phyloP scores from a whole-genome alignment of 2,329 filamentous ascomycete genomes.

The Ophiocordyceps polyrhachis-furcata region DNA sequence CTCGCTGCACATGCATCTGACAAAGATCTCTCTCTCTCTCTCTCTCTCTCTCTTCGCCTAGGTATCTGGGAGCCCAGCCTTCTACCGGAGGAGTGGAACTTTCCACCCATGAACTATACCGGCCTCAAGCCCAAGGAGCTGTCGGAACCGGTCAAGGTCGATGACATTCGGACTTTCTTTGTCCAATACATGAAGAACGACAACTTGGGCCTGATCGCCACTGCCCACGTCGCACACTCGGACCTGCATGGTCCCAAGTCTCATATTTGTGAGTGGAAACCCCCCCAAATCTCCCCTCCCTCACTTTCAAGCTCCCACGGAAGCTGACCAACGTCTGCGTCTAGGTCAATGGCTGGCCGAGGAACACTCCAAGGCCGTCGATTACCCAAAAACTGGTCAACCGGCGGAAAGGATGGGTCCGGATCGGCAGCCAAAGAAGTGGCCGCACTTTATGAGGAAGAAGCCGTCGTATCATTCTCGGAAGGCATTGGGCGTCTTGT shows the following conservation, averaged over 20 bases:
- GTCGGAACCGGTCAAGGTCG: constrained; percentile 43
- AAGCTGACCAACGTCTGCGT: neutral
- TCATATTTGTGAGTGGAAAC: constrained; percentile 41
- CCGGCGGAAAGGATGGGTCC: constrained; percentile 46
- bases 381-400: constrained; percentile 81
- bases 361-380: constrained; percentile 67
- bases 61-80: constrained; percentile 75
- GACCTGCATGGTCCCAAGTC: constrained; percentile 53
- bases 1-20: too few species aligned
- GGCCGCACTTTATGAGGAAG: constrained; percentile 83
- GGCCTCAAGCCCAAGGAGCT: constrained; percentile 36
- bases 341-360: neutral
- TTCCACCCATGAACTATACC: constrained; percentile 59
- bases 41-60: neutral
- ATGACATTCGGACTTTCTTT: constrained; percentile 70
- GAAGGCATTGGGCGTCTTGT: constrained; percentile 63
- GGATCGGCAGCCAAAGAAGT: constrained; percentile 39
- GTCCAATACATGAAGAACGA: constrained; percentile 89
- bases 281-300: neutral
- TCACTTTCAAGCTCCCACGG: too few species aligned
- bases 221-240: constrained; percentile 60
- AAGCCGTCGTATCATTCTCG: constrained; percentile 42
- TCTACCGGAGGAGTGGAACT: constrained; percentile 51
- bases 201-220: constrained; percentile 59
- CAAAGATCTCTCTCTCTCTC: neutral